Conservation (phyloP, 371 early-diverging fungal species). For the Mucor velutinosus region DNA sequence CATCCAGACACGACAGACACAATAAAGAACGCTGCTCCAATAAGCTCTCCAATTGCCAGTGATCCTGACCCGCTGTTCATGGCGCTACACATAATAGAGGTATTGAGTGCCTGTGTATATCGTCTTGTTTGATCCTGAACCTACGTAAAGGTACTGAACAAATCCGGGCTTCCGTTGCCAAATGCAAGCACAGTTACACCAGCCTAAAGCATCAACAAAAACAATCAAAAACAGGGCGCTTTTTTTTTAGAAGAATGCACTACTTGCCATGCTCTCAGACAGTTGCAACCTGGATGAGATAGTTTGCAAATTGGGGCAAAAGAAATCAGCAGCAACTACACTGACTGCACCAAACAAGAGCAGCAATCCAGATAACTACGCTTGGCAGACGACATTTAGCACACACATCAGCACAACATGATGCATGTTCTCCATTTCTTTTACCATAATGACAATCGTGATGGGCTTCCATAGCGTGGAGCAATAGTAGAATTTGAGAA, state of each 20-base stretch:
- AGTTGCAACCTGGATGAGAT: conserved; percentile 61
- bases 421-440: not conserved
- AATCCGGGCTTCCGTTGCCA: conserved; percentile 85
- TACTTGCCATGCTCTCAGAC: conserved; percentile 68
- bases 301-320: conserved; percentile 66
- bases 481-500: conserved; percentile 65
- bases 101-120: not conserved
- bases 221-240: not conserved
- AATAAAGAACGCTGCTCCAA: conserved; percentile 81
- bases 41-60: conserved; percentile 80
- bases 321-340: conserved; percentile 71
- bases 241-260: not conserved
- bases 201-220: conserved; percentile 47
- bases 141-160: conserved; percentile 74
- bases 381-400: not conserved
- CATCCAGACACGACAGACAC: conserved; percentile 74
- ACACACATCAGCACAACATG: not conserved
- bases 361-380: conserved; percentile 37
- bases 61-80: conserved; percentile 73
- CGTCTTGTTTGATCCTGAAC: not conserved
- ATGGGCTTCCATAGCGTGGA: conserved; percentile 43
- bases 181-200: conserved; percentile 89
- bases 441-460: conserved; percentile 37
- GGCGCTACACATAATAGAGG: conserved; percentile 56
- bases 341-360: conserved; percentile 66